Evolutionary conservation across 306 rosid species (phyloP).

Genomic region (Crataegus laevigata): DNA sequence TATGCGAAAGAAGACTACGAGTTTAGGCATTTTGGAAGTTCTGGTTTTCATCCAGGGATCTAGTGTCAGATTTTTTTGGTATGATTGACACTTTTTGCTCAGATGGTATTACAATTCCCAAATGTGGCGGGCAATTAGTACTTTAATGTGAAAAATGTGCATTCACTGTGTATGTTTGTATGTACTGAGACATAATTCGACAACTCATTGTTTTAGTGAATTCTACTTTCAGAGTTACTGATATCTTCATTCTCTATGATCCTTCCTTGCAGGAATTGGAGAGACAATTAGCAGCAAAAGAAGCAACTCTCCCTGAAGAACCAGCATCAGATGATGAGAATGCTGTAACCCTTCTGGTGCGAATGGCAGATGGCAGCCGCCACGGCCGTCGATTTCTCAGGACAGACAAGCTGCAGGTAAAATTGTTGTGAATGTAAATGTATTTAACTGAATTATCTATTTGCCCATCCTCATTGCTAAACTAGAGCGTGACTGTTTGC

Average conservation of each 20-base stretch:
- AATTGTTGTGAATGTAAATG: background rate
- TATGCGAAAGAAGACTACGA: background rate
- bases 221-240: constrained; percentile 8
- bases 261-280: constrained; percentile 63
- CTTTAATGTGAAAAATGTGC: background rate
- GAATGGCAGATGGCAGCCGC: constrained; percentile 94
- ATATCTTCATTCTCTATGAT: constrained; percentile 17
- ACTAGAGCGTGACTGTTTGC: constrained; percentile 27
- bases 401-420: constrained; percentile 80
- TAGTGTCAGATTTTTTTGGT: background rate
- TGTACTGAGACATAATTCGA: constrained; percentile 3
- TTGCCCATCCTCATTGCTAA: constrained; percentile 15
- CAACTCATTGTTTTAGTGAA: background rate
- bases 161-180: background rate
- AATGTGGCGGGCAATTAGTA: background rate
- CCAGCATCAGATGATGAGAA: constrained; percentile 67
- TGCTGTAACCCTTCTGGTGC: constrained; percentile 71
- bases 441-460: background rate
- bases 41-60: background rate
- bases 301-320: constrained; percentile 69
- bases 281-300: constrained; percentile 66
- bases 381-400: constrained; percentile 87
- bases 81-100: background rate
- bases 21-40: background rate
- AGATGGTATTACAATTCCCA: background rate